Conservation (phyloP, 208 protist genomes). For the Zelonia costaricensis region DNA sequence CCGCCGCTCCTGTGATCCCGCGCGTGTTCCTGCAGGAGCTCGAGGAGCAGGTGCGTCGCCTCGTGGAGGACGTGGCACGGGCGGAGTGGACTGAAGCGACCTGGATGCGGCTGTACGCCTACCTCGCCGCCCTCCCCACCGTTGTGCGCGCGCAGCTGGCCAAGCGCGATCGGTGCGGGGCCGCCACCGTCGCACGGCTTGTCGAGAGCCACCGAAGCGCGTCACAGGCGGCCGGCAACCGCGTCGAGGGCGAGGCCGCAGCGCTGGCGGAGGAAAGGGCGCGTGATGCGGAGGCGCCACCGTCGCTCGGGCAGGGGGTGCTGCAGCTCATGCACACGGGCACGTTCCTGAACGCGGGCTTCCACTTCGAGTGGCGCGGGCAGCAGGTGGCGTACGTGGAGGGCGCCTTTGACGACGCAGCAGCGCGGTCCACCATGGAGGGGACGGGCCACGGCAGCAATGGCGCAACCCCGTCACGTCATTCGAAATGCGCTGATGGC, state of each 20-base stretch:
- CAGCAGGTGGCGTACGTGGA: background rate
- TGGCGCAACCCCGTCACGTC: too few species aligned
- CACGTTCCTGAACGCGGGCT: background rate
- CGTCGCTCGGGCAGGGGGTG: constrained; percentile 12
- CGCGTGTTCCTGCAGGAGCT: constrained; percentile 28
- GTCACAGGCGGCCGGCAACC: too few species aligned
- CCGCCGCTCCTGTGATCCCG: constrained; percentile 8
- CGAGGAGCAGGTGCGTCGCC: constrained; percentile 28
- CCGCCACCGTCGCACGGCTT: background rate
- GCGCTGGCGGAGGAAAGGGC: too few species aligned
- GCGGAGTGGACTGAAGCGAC: constrained; percentile 6
- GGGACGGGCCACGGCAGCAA: too few species aligned
- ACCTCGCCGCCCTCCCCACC: constrained; percentile 40
- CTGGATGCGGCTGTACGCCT: constrained; percentile 53
- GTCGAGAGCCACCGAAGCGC: too few species aligned
- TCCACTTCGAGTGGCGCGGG: constrained; percentile 15
- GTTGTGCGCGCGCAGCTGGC: constrained; percentile 6
- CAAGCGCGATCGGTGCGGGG: constrained; percentile 17
- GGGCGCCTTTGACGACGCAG: background rate
- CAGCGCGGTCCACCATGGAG: background rate
- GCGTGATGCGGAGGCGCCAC: background rate
- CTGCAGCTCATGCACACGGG: constrained; percentile 23
- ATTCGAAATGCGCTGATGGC: too few species aligned
- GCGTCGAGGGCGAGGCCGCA: constrained; percentile 1
- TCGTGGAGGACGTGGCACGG: constrained; percentile 17